Evolutionary conservation across 306 rosid species (phyloP).

Genomic region (Myrica gale): DNA sequence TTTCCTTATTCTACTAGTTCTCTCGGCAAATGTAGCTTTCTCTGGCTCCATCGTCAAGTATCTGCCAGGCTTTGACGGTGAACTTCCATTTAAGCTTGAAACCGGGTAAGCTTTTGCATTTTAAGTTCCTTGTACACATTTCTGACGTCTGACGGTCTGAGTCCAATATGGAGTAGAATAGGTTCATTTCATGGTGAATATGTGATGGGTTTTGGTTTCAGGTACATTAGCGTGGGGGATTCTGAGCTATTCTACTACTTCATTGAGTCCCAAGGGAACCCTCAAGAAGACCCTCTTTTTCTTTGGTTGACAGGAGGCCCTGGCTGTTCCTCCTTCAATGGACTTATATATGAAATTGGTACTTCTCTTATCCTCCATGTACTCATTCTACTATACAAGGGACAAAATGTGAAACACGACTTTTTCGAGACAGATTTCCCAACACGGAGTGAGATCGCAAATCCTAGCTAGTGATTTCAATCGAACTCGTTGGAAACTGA

Average conservation of each 20-base stretch:
- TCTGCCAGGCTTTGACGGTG: conserved; percentile 21
- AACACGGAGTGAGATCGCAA: no score
- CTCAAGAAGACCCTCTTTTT: conserved; percentile 27
- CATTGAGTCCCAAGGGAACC: conserved; percentile 24
- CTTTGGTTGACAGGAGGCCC: conserved; percentile 32
- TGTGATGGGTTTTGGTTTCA: background rate
- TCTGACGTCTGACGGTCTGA: background rate
- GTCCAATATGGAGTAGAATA: background rate
- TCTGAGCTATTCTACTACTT: conserved; percentile 27
- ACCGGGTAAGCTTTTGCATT: conserved; percentile 2
- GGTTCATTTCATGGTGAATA: background rate
- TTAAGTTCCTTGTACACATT: background rate
- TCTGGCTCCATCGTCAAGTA: conserved; percentile 5
- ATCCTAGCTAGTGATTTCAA: no score
- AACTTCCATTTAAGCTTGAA: conserved; percentile 23
- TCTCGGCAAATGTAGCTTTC: conserved; percentile 16
- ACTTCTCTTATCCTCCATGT: background rate
- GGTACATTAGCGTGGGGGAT: conserved; percentile 18
- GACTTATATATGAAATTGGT: conserved; percentile 27
- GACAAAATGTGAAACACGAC: background rate
- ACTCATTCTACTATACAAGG: background rate
- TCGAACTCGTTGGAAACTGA: no score
- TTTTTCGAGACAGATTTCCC: no score
- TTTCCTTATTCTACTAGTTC: background rate
- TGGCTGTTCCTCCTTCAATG: conserved; percentile 19